Percentiles rank a stretch among this genome's conserved stretches.
Conservation (phyloP, 257 asterid species). For the Forsythia viridissima region DNA sequence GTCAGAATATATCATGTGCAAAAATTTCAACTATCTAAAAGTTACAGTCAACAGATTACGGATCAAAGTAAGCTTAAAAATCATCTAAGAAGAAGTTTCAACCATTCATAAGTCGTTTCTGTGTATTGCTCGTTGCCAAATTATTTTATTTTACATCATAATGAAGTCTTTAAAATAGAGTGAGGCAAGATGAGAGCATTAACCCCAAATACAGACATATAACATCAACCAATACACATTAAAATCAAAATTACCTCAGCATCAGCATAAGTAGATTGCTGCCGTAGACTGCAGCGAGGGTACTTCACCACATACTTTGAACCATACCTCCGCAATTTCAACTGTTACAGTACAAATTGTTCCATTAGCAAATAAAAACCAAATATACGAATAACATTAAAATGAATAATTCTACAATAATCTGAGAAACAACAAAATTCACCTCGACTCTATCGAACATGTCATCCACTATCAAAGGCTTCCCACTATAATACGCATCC, state of each 20-base stretch:
- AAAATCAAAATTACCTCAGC: slow-evolving; percentile 72
- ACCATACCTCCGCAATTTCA: slow-evolving; percentile 83
- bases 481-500: slow-evolving; percentile 82
- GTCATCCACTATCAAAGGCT: slow-evolving; percentile 89
- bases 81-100: neutral
- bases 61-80: neutral
- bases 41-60: neutral
- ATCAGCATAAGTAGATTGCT: slow-evolving; percentile 92
- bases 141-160: neutral
- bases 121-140: neutral
- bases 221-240: neutral
- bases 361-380: slow-evolving; percentile 20
- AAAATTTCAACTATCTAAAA: too few species aligned
- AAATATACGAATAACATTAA: neutral
- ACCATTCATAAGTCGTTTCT: neutral
- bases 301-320: slow-evolving; percentile 87
- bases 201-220: neutral
- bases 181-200: neutral
- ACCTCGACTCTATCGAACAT: slow-evolving; percentile 98
- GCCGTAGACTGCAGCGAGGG: slow-evolving; percentile 92
- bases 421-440: slow-evolving; percentile 12
- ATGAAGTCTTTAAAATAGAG: neutral
- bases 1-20: too few species aligned
- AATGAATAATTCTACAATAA: neutral
- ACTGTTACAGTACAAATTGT: slow-evolving; percentile 39